Evolutionary conservation across 2,329 filamentous ascomycete genomes (phyloP), one percentile per base, ranked within the genome.

Genomic region (Fusarium sp.): DNA sequence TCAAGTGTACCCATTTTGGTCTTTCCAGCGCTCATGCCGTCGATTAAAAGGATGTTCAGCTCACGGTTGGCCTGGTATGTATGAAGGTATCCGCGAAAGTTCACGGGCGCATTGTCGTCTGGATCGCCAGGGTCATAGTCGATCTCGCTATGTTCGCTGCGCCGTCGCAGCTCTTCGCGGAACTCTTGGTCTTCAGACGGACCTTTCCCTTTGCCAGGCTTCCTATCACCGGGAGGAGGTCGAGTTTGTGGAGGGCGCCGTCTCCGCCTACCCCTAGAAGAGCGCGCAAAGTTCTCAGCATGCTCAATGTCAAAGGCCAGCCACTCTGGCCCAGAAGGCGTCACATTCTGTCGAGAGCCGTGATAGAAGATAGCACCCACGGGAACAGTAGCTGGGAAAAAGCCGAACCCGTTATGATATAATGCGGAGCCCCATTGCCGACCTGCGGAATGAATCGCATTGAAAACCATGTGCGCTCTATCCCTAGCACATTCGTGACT

Each of bases 241-340:
- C 22, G 44, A 8, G n/a, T 9, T 31, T 7, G 7, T n/a, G 39
- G 51, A 33, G 15, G 48, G 15, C 8, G 46, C 4, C 26, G 22
- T 31, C 36, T 39, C 1, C 40, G 56, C 2, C 26, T 43, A 13
- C 17, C 18, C 24, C 55, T 68, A 28, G 46, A 49, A 7, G 72
- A 75, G 8, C 77, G 76, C 1, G 91, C 89, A 78, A 94, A 94
- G 4, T 82, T 75, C 68, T 91, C 82, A 1, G 91, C 90, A 77
- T 94, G 92, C 72, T 94, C 91, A 5, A 91, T 85, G 76, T 94
- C 92, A 73, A 94, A 94, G 0, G 92, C 92, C 2, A 94, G 81
- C 91, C 92, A 94, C 72, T 94, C 89, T 5, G 84, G 85, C 0
- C 83, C 85, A 4, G 78, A 77, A 0, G 92, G 84, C 0, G 83